These are phyloP conservation scores for Cercospora canescens DNA, from an alignment of 2,329 filamentous ascomycete species.

Conservation along the genomic window DNA sequence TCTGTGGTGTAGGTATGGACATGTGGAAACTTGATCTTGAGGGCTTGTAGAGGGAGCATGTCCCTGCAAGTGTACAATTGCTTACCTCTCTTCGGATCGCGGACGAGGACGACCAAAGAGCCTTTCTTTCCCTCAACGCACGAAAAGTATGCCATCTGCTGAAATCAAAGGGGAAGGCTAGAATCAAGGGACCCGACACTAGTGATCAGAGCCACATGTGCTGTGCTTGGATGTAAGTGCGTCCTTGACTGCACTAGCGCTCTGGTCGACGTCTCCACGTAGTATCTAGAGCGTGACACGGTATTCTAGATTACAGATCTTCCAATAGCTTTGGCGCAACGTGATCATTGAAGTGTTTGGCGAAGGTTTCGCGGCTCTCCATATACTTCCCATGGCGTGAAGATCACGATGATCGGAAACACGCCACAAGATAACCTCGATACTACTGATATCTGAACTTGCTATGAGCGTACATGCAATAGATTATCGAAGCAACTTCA, in stretches of 20 bases:
- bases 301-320: neutral
- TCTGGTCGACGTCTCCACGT: neutral
- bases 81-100: neutral
- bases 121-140: too few relatives aligned
- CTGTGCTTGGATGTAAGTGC: neutral
- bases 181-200: too few relatives aligned
- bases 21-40: conserved; percentile 33
- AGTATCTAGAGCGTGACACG: neutral
- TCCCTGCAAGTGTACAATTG: neutral
- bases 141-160: too few relatives aligned
- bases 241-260: neutral
- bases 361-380: neutral
- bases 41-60: neutral
- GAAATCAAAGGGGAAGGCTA: too few relatives aligned
- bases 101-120: too few relatives aligned
- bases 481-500: too few relatives aligned
- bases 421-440: neutral
- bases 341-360: neutral
- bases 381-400: neutral
- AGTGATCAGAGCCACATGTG: too few relatives aligned
- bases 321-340: neutral
- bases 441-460: too few relatives aligned
- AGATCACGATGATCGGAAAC: neutral
- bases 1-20: conserved; percentile 55
- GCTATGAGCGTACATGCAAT: too few relatives aligned